Base-by-base conservation (phyloP, 768 basidiomycete genomes). In the Sporobolomyces phaffii region DNA sequence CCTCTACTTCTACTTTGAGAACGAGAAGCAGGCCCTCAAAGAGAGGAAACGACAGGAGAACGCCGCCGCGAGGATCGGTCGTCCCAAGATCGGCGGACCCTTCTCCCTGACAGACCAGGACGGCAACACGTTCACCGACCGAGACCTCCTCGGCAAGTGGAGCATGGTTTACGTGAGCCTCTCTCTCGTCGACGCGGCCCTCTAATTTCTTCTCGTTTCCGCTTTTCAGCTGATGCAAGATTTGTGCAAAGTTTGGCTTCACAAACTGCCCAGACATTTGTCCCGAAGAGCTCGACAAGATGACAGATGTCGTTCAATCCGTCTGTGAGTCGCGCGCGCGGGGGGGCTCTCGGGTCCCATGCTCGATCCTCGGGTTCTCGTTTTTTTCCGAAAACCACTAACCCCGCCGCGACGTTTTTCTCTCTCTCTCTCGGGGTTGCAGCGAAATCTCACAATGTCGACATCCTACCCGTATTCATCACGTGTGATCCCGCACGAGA, bases 241-340 rank as follows among this genome's bases (percentile, higher is more conserved):
- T 15, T 18, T 18, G 48, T 26, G 2, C 20, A 13, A 65, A 97
- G 80, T 99, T 99, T 78, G 96, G 96, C n/a, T 99, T 98, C 81
- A 93, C 94, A 34, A 94, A 99, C 78, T 99, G 96, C 78, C 94
- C 96, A 9, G 96, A 99, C 78, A 97, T 99, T 60, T 99, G 96
- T 76, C 96, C 96, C 1, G 90, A 93, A 60, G 94, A 98, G 79
- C 82, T 99, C 33, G 96, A 99, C 81, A 98, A 98, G 81, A 85
- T 97, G 80, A 85, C 88, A 17, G 81, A 79, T 0, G 86, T 92
- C 22, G 81, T 98, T 47, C 82, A 87, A 36, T 78, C 81, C 52
- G 80, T 90, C 60, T 87, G 91, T 90, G 70, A 67, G 88, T 77
- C 6, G 5, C 26, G 51, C 18, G 22, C n/a, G n/a, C n/a, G n/a